Evolutionary conservation across 2,329 filamentous ascomycete species (phyloP).

Genomic region (Didymella segeticola): DNA sequence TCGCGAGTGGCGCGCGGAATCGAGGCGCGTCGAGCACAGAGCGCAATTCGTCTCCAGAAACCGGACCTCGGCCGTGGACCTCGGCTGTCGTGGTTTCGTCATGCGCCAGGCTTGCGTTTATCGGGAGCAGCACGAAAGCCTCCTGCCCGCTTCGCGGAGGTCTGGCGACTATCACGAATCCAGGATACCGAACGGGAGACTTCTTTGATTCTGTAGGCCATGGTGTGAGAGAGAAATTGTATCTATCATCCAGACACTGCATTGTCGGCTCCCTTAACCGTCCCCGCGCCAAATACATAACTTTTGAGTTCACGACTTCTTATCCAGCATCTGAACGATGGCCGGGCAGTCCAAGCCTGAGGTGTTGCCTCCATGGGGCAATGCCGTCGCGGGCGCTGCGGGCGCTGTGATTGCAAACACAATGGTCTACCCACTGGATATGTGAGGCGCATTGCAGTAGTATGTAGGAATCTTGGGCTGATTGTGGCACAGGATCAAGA

Average conservation of each 20-base stretch:
- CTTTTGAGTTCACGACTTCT: background rate
- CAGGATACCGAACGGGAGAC: background rate
- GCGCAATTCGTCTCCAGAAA: background rate
- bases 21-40: conserved; percentile 2
- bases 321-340: conserved; percentile 48
- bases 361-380: conserved; percentile 86
- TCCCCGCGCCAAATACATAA: conserved; percentile 1
- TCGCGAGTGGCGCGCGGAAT: background rate
- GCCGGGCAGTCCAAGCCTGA: conserved; percentile 68
- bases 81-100: conserved; percentile 43
- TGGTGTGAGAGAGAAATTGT: conserved; percentile 1
- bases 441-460: conserved; percentile 64
- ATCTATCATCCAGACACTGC: background rate
- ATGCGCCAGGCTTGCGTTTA: conserved; percentile 30
- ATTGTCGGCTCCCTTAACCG: conserved; percentile 1
- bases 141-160: conserved; percentile 20
- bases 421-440: conserved; percentile 93
- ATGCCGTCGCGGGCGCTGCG: conserved; percentile 87
- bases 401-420: conserved; percentile 95
- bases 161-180: conserved; percentile 3
- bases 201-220: background rate
- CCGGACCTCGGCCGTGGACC: conserved; percentile 45
- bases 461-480: conserved; percentile 1
- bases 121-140: conserved; percentile 27
- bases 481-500: conserved; percentile 78